These are phyloP conservation scores for Ascochyta pisi DNA, from an alignment of 2,329 filamentous ascomycete species.

Conservation along the genomic window DNA sequence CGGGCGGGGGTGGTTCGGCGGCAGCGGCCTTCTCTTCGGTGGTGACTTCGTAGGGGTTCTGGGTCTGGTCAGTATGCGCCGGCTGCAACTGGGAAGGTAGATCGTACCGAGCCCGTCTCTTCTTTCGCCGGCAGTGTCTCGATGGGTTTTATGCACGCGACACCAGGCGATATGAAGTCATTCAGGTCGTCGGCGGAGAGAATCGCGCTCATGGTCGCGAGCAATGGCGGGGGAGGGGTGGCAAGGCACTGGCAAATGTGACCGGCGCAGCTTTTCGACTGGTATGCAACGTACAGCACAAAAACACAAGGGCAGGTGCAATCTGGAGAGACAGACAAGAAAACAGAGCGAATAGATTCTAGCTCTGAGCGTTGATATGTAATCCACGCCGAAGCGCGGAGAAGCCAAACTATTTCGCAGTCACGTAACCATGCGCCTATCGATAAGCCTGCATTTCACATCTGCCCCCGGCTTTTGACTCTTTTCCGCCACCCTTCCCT, in stretches of 20 bases:
- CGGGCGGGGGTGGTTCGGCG: slow-evolving; percentile 69
- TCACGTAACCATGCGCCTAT: slow-evolving; percentile 34
- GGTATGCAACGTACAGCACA: neutral
- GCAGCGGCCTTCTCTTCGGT: slow-evolving; percentile 78
- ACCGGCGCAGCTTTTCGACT: slow-evolving; percentile 12
- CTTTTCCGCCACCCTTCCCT: slow-evolving; percentile 25
- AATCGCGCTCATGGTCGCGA: slow-evolving; percentile 83
- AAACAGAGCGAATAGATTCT: neutral
- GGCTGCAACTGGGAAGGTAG: neutral
- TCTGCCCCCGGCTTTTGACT: slow-evolving; percentile 31
- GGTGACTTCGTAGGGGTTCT: slow-evolving; percentile 82
- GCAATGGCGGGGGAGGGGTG: slow-evolving; percentile 22
- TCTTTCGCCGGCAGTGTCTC: slow-evolving; percentile 78
- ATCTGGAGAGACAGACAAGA: slow-evolving; percentile 3
- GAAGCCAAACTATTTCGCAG: slow-evolving; percentile 28
- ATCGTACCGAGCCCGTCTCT: slow-evolving; percentile 54
- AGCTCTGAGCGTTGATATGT: slow-evolving; percentile 9
- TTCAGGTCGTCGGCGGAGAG: slow-evolving; percentile 96
- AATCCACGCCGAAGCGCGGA: slow-evolving; percentile 30
- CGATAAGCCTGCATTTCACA: slow-evolving; percentile 40
- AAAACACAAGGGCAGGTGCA: neutral
- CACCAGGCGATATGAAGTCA: slow-evolving; percentile 97
- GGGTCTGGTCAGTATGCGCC: slow-evolving; percentile 36
- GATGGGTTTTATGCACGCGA: slow-evolving; percentile 97
- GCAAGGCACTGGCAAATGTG: slow-evolving; percentile 18